Evolutionary conservation across 768 basidiomycete species (phyloP).

Genomic region (Mycena haematopus): DNA sequence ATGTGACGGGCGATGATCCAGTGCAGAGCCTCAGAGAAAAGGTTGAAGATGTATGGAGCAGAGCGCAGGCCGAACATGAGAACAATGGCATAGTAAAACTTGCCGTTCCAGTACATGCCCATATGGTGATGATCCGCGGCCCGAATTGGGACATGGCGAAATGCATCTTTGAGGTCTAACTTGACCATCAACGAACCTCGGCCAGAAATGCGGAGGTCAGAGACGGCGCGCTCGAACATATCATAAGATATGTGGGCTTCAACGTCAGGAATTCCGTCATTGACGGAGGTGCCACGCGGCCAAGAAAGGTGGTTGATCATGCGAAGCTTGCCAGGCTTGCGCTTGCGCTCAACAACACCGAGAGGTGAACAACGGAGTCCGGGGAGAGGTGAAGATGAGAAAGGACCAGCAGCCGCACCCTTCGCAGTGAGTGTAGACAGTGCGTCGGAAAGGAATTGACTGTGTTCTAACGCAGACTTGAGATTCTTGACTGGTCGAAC

Average conservation of each 20-base stretch:
- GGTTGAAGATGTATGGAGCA: conserved; percentile 31
- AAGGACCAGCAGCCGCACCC: conserved; percentile 34
- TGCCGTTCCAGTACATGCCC: conserved; percentile 39
- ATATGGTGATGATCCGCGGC: conserved; percentile 40
- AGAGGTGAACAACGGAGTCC: conserved; percentile 35
- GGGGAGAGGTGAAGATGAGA: conserved; percentile 25
- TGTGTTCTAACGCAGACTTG: conserved; percentile 32
- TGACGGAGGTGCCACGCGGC: conserved; percentile 37
- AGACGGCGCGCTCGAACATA: conserved; percentile 33
- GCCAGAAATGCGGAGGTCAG: conserved; percentile 35
- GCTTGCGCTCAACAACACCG: conserved; percentile 34
- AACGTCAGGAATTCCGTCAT: conserved; percentile 38
- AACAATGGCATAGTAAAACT: conserved; percentile 39
- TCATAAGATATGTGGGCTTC: conserved; percentile 40
- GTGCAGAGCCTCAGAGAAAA: conserved; percentile 42
- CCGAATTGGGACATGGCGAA: conserved; percentile 43
- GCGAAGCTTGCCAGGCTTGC: conserved; percentile 33
- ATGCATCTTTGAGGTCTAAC: conserved; percentile 33
- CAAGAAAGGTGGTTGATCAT: conserved; percentile 33
- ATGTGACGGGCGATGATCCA: conserved; percentile 47
- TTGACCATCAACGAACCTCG: conserved; percentile 13
- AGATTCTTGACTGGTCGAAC: conserved; percentile 31
- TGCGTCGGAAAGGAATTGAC: conserved; percentile 9
- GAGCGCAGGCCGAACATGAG: conserved; percentile 41
- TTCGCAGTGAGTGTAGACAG: conserved; percentile 16